These are phyloP conservation scores for Xylaria sp. DNA, from an alignment of 2,329 filamentous ascomycete species.

Conservation along the genomic window DNA sequence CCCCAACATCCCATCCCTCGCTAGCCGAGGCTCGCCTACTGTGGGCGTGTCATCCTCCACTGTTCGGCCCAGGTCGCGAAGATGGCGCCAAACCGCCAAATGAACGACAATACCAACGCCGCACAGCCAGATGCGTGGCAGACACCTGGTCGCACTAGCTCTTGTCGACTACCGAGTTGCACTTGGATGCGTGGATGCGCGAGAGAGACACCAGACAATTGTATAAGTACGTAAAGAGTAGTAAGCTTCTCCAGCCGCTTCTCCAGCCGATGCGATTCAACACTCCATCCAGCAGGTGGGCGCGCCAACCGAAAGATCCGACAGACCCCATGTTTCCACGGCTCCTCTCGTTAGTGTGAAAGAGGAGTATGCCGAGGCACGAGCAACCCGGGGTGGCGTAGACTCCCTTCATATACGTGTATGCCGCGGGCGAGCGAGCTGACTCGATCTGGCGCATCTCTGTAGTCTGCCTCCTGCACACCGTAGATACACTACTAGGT, in stretches of 20 bases:
- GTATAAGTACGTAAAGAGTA: too few relatives aligned
- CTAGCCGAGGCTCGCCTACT: conserved; percentile 6
- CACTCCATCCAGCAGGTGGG: too few relatives aligned
- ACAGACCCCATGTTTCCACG: not conserved
- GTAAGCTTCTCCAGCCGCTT: too few relatives aligned
- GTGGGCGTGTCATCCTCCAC: not conserved
- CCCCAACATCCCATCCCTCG: too few relatives aligned
- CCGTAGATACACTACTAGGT: not conserved
- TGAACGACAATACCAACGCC: too few relatives aligned
- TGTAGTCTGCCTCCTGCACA: not conserved
- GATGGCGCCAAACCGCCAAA: not conserved
- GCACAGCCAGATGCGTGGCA: too few relatives aligned
- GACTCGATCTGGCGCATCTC: not conserved
- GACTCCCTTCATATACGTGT: not conserved
- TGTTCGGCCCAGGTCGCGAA: not conserved
- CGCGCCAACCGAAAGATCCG: too few relatives aligned
- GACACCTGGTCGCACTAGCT: too few relatives aligned
- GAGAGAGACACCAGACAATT: too few relatives aligned
- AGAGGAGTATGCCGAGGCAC: conserved; percentile 18
- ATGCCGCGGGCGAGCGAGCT: not conserved
- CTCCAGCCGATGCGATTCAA: too few relatives aligned
- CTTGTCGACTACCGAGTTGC: too few relatives aligned
- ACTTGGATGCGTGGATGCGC: too few relatives aligned
- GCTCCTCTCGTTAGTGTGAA: not conserved
- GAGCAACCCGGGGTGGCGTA: not conserved